A percentile compares a stretch with the other conserved stretches of the same genome.
These are phyloP conservation scores for Colletotrichum cereale DNA, from an alignment of 2,329 filamentous ascomycete species.

Conservation along the genomic window DNA sequence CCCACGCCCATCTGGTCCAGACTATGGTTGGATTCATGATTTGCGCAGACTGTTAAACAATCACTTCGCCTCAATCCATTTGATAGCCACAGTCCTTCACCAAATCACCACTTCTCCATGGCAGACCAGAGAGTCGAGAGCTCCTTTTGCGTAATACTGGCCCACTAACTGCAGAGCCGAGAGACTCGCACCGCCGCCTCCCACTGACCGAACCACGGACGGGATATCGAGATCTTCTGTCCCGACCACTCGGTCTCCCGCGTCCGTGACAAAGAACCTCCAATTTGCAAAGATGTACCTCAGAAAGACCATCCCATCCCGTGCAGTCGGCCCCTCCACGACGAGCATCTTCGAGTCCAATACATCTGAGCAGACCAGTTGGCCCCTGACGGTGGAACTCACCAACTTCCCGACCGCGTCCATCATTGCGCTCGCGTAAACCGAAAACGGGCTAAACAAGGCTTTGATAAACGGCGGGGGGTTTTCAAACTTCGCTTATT, in stretches of 20 bases:
- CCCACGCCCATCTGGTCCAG: not conserved
- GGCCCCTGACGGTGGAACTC: not conserved
- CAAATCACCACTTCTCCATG: not conserved
- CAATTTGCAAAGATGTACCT: not conserved
- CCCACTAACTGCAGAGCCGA: not conserved
- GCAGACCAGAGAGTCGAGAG: not conserved
- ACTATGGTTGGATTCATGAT: not conserved
- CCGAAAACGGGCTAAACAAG: no score
- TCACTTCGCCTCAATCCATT: not conserved
- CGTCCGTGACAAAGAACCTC: not conserved
- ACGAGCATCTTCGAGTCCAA: no score
- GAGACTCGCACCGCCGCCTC: not conserved
- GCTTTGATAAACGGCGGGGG: no score
- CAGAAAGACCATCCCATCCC: no score
- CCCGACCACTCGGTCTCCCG: not conserved
- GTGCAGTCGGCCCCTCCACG: no score
- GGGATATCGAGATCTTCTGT: not conserved
- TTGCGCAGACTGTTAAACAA: not conserved
- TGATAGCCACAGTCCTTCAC: not conserved
- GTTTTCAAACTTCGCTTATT: no score
- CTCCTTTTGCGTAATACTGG: not conserved
- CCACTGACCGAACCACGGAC: not conserved
- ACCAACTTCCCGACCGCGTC: no score
- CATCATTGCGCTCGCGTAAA: no score
- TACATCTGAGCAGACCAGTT: not conserved